These are phyloP conservation scores for Diplodia corticola DNA, from an alignment of 2,329 filamentous ascomycete genomes.

Conservation along the genomic window DNA sequence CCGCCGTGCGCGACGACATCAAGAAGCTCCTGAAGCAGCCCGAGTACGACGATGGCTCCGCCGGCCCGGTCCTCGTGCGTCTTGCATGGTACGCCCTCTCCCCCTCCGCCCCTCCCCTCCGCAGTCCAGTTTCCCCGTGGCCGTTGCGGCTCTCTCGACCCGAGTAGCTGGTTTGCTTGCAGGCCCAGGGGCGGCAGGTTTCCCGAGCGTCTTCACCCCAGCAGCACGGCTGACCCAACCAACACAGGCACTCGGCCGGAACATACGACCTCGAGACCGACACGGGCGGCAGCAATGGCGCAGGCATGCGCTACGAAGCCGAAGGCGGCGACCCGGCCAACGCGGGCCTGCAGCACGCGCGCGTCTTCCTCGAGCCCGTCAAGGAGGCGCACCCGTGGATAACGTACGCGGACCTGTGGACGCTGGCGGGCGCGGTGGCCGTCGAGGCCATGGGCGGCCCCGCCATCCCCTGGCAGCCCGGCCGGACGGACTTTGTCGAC, in stretches of 20 bases:
- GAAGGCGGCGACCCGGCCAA: conserved; percentile 67
- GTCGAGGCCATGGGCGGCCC: conserved; percentile 63
- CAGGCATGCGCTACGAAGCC: conserved; percentile 65
- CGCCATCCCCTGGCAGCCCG: conserved; percentile 56
- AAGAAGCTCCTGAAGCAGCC: conserved; percentile 58
- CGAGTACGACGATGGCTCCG: conserved; percentile 65
- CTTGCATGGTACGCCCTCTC: conserved; percentile 61
- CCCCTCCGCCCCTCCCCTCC: background rate
- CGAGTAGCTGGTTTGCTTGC: background rate
- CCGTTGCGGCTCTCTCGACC: conserved; percentile 9
- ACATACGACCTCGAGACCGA: conserved; percentile 61
- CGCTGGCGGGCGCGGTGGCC: conserved; percentile 60
- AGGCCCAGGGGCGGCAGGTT: conserved; percentile 1
- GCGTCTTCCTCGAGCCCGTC: conserved; percentile 63
- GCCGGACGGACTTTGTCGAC: conserved; percentile 63
- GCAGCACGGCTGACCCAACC: background rate
- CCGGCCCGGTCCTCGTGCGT: conserved; percentile 63
- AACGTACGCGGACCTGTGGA: conserved; percentile 67
- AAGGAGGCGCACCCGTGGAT: conserved; percentile 63
- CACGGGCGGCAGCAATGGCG: conserved; percentile 65
- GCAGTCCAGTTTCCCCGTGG: background rate
- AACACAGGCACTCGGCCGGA: conserved; percentile 63
- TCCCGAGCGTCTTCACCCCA: background rate
- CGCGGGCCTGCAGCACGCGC: conserved; percentile 63
- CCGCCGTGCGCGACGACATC: conserved; percentile 57